These are phyloP conservation scores for Celoporthe dispersa DNA, from an alignment of 2,329 filamentous ascomycete genomes.

Conservation along the genomic window DNA sequence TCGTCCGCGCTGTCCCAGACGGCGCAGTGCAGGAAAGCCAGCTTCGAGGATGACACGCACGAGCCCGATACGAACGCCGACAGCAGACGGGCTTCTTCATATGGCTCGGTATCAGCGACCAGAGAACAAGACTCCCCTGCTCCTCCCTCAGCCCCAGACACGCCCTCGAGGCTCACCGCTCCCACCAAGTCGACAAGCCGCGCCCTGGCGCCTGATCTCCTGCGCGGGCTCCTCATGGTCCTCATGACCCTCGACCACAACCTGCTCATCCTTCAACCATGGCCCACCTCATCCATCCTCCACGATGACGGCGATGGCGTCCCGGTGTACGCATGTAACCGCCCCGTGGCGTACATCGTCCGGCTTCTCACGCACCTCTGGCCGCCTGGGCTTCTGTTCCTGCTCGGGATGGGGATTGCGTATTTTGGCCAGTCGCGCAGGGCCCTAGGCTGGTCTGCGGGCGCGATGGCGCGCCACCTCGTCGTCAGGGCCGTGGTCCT, in stretches of 20 bases:
- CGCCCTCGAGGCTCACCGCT: slow-evolving; percentile 9
- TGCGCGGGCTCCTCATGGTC: slow-evolving; percentile 50
- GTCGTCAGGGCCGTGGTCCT: slow-evolving; percentile 43
- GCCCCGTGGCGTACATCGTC: slow-evolving; percentile 42
- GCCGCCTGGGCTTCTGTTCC: slow-evolving; percentile 50
- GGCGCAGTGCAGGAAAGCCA: slow-evolving; percentile 32
- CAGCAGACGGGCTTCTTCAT: slow-evolving; percentile 2
- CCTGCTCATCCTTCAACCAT: slow-evolving; percentile 42
- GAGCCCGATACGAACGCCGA: slow-evolving; percentile 17
- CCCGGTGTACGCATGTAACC: slow-evolving; percentile 44
- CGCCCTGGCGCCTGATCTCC: slow-evolving; percentile 48
- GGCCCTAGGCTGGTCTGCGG: slow-evolving; percentile 44
- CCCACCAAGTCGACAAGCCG: slow-evolving; percentile 32
- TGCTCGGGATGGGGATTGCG: slow-evolving; percentile 51
- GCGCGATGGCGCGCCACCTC: slow-evolving; percentile 45
- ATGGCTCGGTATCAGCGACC: slow-evolving; percentile 9
- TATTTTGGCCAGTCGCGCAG: slow-evolving; percentile 49
- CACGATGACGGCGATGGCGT: slow-evolving; percentile 17
- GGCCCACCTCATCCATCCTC: slow-evolving; percentile 46
- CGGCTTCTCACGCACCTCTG: slow-evolving; percentile 51
- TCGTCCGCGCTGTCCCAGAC: slow-evolving; percentile 22
- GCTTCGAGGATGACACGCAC: slow-evolving; percentile 29
- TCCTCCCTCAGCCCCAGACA: not conserved
- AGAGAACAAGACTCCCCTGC: not conserved
- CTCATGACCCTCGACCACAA: slow-evolving; percentile 52